These are phyloP conservation scores for Candida vartiovaarae DNA, from an alignment of 805 yeast species.

Conservation along the genomic window DNA sequence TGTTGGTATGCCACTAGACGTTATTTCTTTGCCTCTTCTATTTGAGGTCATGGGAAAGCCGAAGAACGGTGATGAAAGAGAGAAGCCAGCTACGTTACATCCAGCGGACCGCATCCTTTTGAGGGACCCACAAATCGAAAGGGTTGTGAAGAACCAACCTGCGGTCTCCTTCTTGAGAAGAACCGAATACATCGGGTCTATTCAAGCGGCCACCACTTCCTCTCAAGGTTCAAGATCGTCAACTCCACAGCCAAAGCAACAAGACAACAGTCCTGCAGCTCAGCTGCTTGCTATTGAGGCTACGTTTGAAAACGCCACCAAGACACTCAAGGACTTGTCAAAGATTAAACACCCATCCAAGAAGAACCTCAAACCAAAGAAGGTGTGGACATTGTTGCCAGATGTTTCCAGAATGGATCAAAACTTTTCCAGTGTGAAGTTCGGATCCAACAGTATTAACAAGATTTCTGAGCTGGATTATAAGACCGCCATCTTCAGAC, in stretches of 20 bases:
- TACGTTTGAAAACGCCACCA: slow-evolving; percentile 61
- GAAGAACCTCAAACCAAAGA: slow-evolving; percentile 64
- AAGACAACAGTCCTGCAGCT: slow-evolving; percentile 45
- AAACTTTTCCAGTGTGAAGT: slow-evolving; percentile 55
- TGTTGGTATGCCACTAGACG: slow-evolving; percentile 72
- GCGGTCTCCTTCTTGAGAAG: slow-evolving; percentile 78
- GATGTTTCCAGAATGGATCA: slow-evolving; percentile 90
- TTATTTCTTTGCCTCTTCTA: slow-evolving; percentile 57
- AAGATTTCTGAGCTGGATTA: slow-evolving; percentile 10
- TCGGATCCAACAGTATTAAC: slow-evolving; percentile 28
- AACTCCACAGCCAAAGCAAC: slow-evolving; percentile 7
- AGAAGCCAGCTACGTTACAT: slow-evolving; percentile 36
- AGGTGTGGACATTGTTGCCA: slow-evolving; percentile 77
- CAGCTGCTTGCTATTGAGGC: slow-evolving; percentile 68
- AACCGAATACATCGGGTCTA: slow-evolving; percentile 68
- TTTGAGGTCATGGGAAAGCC: slow-evolving; percentile 35
- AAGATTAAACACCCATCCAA: slow-evolving; percentile 71
- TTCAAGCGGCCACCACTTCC: neutral
- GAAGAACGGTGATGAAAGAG: slow-evolving; percentile 23
- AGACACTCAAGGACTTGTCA: slow-evolving; percentile 34
- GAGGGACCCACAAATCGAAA: slow-evolving; percentile 62
- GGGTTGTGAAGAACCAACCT: slow-evolving; percentile 29
- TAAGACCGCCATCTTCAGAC: slow-evolving; percentile 61
- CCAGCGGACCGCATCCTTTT: slow-evolving; percentile 72
- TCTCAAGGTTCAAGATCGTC: slow-evolving; percentile 11